Evolutionary conservation across 345 rosid species (phyloP), one percentile per base, ranked within the genome.

Genomic region (Melaleuca quinquenervia): DNA sequence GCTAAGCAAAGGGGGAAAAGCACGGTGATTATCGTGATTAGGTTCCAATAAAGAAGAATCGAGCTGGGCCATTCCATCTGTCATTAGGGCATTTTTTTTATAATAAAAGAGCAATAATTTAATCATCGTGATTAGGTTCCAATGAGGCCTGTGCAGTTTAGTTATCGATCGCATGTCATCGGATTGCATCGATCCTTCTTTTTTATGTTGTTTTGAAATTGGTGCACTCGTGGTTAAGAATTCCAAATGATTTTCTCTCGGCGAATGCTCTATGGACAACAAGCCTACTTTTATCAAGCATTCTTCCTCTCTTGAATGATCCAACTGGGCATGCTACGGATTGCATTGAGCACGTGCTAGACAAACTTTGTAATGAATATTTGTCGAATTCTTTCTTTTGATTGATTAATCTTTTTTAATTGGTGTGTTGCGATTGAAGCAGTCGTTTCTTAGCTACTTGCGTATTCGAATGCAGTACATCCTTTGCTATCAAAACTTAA

Each of bases 311-410:
- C 44, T 29, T 29, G 20, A 29, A 29, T 62, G 7, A 7, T 62
- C 75, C 75, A 36, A 62, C 15, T 29, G 9, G 75, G 75, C 7
- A 8, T 11, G 21, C 44, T 11, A 29, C 75, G 10, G 29, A 62
- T 3, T 29, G 29, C 75, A 29, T 0, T 3, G 15, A 62, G 11
- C 22, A 15, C 7, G 44, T 29, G 6, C 11, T 3, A 21, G 11
- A 29, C 15, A 62, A 15, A 29, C 10, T 29, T 0, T 3, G 44
- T 29, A 0, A 62, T 5, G 0, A n/a, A 16, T 58, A 26, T 56
- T 56, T 56, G 0, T 26, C 0, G 27, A 27, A n/a, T 0, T 3
- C 0, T 14, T 14, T 62, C 15, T 29, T 62, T 41, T 27, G 14
- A 62, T 62, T 8, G 11, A 0, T 15, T 27, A 15, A 3, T 3